Evolutionary conservation across 2,329 filamentous ascomycete species (phyloP).

Genomic region (Aspergillus novofumigatus): DNA sequence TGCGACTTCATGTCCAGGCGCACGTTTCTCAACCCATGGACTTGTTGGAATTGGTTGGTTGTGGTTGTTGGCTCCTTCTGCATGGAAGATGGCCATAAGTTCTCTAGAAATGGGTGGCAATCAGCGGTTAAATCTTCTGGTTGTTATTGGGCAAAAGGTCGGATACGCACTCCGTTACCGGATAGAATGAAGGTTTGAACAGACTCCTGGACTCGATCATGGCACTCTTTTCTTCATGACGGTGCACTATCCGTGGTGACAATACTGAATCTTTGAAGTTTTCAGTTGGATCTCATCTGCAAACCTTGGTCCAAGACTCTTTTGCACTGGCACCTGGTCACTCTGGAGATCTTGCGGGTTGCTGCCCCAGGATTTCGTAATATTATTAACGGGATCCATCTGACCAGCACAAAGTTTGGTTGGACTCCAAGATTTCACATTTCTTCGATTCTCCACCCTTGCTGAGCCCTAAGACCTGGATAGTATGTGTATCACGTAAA

Average conservation of each 20-base stretch:
- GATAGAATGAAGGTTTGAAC: neutral
- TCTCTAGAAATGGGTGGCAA: constrained; percentile 17
- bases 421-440: constrained; percentile 13
- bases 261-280: neutral
- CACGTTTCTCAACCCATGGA: constrained; percentile 5
- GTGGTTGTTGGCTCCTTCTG: constrained; percentile 10
- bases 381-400: constrained; percentile 16
- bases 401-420: constrained; percentile 9
- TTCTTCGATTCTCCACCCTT: constrained; percentile 14
- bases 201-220: neutral
- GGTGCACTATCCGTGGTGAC: neutral
- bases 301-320: neutral
- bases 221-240: no score
- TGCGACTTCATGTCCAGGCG: constrained; percentile 10
- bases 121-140: neutral
- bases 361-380: constrained; percentile 20
- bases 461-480: constrained; percentile 2
- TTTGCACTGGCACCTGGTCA: neutral
- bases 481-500: neutral
- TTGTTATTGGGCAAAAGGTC: neutral
- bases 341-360: constrained; percentile 12
- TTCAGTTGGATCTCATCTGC: neutral
- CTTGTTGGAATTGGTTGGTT: constrained; percentile 10
- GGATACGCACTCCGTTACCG: neutral
- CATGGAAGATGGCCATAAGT: constrained; percentile 17